A percentile compares a stretch with the other conserved stretches of the same genome.
Conservation (phyloP, 768 basidiomycete genomes). For the Paxillus involutus region DNA sequence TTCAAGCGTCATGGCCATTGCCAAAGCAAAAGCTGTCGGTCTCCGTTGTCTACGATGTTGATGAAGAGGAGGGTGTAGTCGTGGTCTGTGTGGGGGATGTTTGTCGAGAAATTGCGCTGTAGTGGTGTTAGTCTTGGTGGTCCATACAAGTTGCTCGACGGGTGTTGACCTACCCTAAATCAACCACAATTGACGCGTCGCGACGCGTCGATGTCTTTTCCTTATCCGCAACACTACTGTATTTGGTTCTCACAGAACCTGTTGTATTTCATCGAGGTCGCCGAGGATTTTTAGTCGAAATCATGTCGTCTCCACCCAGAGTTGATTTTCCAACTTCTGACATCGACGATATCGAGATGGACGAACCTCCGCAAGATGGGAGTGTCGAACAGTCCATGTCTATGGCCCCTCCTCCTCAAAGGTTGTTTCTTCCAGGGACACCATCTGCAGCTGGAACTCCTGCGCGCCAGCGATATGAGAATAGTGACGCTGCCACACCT, state of each 20-base stretch:
- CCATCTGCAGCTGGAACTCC: conserved; percentile 47
- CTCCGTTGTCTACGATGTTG: no score
- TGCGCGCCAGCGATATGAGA: conserved; percentile 35
- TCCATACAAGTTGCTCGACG: neutral
- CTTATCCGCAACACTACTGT: conserved; percentile 6
- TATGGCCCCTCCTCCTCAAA: conserved; percentile 40
- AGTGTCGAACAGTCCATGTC: conserved; percentile 39
- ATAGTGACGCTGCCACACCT: conserved; percentile 42
- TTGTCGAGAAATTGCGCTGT: no score
- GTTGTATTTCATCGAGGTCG: neutral
- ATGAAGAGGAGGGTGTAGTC: no score
- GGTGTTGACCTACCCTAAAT: conserved; percentile 47
- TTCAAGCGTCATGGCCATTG: conserved; percentile 11
- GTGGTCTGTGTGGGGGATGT: no score
- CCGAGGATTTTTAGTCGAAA: conserved; percentile 1
- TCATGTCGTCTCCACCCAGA: conserved; percentile 65
- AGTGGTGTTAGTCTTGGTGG: no score
- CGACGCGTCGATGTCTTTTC: conserved; percentile 41
- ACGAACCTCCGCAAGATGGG: conserved; percentile 26
- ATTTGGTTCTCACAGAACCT: neutral
- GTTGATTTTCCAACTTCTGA: conserved; percentile 66
- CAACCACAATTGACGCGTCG: conserved; percentile 47
- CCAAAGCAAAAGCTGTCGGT: neutral
- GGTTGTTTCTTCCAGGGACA: conserved; percentile 47
- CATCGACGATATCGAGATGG: conserved; percentile 56